Conservation (phyloP, 2,329 filamentous ascomycete genomes). For the Alternaria dauci region DNA sequence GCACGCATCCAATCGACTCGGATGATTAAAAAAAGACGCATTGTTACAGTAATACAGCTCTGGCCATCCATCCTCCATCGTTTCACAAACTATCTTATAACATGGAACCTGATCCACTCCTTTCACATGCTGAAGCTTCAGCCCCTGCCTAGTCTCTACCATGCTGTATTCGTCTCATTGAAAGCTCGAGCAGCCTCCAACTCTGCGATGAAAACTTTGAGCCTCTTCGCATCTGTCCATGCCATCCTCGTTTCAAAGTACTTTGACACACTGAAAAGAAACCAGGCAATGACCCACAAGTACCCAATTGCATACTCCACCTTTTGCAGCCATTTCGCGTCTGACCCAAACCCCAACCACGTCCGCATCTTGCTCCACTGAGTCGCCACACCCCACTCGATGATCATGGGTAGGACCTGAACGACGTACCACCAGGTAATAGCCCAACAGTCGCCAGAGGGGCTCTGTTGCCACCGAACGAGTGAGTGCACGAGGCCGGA, state of each 20-base stretch:
- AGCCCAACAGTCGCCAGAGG: conserved; percentile 18
- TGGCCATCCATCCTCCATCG: not conserved
- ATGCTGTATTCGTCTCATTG: not conserved
- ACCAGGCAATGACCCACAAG: conserved; percentile 27
- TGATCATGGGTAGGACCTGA: conserved; percentile 30
- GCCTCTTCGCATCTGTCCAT: conserved; percentile 23
- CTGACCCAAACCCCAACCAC: conserved; percentile 1
- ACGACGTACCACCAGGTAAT: conserved; percentile 25
- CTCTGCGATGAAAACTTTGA: not conserved
- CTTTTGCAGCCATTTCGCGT: not conserved
- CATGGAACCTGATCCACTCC: not conserved
- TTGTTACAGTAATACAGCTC: not conserved
- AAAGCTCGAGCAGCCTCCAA: not conserved
- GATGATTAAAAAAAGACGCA: not conserved
- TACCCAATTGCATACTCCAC: conserved; percentile 24
- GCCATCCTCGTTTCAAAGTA: conserved; percentile 16
- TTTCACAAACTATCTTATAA: not conserved
- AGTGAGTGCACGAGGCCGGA: conserved; percentile 28
- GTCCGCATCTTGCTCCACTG: conserved; percentile 11
- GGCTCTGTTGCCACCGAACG: conserved; percentile 20
- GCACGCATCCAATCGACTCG: not conserved
- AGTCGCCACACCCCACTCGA: conserved; percentile 19
- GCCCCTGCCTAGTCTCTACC: not conserved
- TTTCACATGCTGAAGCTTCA: not conserved
- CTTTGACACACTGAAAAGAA: conserved; percentile 28